Evolutionary conservation across 495 filamentous ascomycete genomes (phyloP), one percentile per base, ranked within the genome.

Genomic region (Penicillium coprophilum): DNA sequence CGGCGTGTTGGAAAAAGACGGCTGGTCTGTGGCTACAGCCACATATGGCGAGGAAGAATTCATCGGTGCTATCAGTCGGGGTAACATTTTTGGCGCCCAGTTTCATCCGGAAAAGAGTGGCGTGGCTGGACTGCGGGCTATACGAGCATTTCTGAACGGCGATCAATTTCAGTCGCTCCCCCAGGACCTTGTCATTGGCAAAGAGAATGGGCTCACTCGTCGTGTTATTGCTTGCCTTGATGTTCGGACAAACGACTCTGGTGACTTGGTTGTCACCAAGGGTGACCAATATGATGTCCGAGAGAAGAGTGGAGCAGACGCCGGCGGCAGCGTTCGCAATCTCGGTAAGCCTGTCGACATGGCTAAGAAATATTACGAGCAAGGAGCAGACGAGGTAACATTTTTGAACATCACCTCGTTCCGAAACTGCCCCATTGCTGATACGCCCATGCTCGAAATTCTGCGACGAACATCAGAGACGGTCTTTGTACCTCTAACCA

Each of bases 251-350:
- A 97, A 98, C 68, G 95, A 98, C 69, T 77, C 88, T 46, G 95
- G 95, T 6, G 95, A 97, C 70, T 74, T 98, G 17, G 95, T 98
- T 0, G 94, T 98, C 15, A 98, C 94, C 6, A 98, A 98, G 73
- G 94, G 94, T 9, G 94, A 98, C 68, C 94, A 97, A 65, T 98
- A 98, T 73, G 94, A 98, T 65, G 94, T 98, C n/a, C 87, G 94
- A n/a, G 94, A 97, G 66, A 96, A 96, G 72, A 77, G 70, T 51
- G 76, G 71, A 11, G 66, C 72, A 19, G 65, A 78, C 9, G 72
- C 75, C n/a, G 84, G 80, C 47, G 85, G 91, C 20, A 80, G 85
- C 50, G 94, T 98, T 31, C 82, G 94, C 52, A 98, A 97, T 67
- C 75, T 98, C 0, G 94, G 94, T 58, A 97, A 98, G 74, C 94